Evolutionary conservation across 2,329 filamentous ascomycete genomes (phyloP), one percentile per base, ranked within the genome.

Genomic region (Fusarium sacchari): DNA sequence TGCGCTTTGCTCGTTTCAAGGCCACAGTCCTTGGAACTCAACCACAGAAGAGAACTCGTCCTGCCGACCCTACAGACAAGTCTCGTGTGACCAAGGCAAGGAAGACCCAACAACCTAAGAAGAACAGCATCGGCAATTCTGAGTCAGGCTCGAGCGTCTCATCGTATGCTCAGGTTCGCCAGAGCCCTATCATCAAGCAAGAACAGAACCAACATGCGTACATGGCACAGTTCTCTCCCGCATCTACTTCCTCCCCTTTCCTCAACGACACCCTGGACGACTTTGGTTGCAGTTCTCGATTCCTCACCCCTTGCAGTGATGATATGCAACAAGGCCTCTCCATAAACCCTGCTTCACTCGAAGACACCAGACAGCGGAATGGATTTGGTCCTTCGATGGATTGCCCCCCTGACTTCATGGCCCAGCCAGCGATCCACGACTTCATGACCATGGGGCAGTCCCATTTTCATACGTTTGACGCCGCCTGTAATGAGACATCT

Each of bases 1-100:
- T 90, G 88, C 84, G 88, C 61, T 90, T 86, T 78, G 86, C 87
- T 20, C 85, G 88, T 40, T 89, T 89, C 77, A 81, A 83, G 34
- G 77, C 82, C 15, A 80, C 84, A 17, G 84, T 90, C 76, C 78
- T 85, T 14, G 86, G 86, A 32, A 79, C 84, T 46, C 84, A 87
- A 75, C 84, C 87, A 15, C 83, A 85, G 69, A 86, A 83, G 77
- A 83, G 87, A 32, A 84, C 83, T 75, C 83, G 84, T 49, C 81
- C 81, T 14, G 76, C 74, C 37, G 81, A 82, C 62, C 81, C 81
- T 12, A 76, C 74, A 40, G 81, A 82, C 62, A 88, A 86, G 75
- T 79, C 81, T 37, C 82, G 83, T 46, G 82, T 88, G 36, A 81
- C 83, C 37, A 90, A 90, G 79, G 69, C 77, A 37, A 86, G 82